These are phyloP conservation scores for Ogataea chonburiensis DNA, from an alignment of 805 yeast genomes.

Conservation along the genomic window DNA sequence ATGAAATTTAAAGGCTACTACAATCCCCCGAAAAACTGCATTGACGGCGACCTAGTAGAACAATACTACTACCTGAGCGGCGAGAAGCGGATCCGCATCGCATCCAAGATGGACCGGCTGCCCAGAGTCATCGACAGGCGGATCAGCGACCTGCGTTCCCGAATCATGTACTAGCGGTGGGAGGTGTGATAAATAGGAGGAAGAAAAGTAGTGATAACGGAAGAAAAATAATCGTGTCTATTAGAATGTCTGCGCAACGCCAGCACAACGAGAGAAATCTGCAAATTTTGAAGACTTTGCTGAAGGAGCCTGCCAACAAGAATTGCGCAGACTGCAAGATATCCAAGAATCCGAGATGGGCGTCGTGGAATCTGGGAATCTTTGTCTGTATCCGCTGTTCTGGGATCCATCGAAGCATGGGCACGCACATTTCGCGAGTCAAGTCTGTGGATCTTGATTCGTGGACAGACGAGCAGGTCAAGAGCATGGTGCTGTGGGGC, in stretches of 20 bases:
- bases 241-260: slow-evolving; percentile 13
- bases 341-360: slow-evolving; percentile 94
- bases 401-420: slow-evolving; percentile 93
- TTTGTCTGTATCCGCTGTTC: slow-evolving; percentile 94
- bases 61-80: slow-evolving; percentile 40
- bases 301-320: slow-evolving; percentile 75
- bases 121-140: slow-evolving; percentile 51
- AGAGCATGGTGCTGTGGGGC: slow-evolving; percentile 82
- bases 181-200: slow-evolving; percentile 5
- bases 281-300: slow-evolving; percentile 69
- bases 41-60: slow-evolving; percentile 90
- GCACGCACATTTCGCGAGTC: slow-evolving; percentile 91
- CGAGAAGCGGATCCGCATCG: slow-evolving; percentile 38
- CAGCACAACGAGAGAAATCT: slow-evolving; percentile 50
- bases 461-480: slow-evolving; percentile 93
- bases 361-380: slow-evolving; percentile 92
- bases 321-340: slow-evolving; percentile 90
- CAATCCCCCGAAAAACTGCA: slow-evolving; percentile 69
- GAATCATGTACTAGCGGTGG: slow-evolving; percentile 30
- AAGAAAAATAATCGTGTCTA: slow-evolving; percentile 4
- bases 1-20: slow-evolving; percentile 72
- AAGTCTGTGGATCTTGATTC: slow-evolving; percentile 93
- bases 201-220: slow-evolving; percentile 1
- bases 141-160: slow-evolving; percentile 50
- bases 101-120: slow-evolving; percentile 43